phyloP scores from a whole-genome alignment of 345 rosid genomes.

The Eucalyptus lansdowneana region DNA sequence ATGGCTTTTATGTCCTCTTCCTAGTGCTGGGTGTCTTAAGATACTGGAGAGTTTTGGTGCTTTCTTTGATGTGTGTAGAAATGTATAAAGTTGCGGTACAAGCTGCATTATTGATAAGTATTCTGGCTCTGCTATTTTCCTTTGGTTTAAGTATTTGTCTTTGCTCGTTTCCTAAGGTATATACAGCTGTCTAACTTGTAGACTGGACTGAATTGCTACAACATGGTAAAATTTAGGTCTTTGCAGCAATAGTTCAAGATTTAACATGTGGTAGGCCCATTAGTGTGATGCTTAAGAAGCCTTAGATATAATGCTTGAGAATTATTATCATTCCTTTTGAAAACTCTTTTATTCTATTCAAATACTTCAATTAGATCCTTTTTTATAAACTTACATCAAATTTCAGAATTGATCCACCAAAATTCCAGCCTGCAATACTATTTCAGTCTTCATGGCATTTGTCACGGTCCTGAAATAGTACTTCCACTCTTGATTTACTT shows the following conservation, averaged over 20 bases:
- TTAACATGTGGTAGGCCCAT: not conserved
- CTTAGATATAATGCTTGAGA: not conserved
- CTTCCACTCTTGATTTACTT: not conserved
- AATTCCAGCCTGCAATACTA: not conserved
- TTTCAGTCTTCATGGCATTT: not conserved
- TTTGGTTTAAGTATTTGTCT: not conserved
- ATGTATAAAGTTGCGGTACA: not conserved
- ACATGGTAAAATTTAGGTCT: not conserved
- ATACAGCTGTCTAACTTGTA: not conserved
- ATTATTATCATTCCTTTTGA: fast-evolving
- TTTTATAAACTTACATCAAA: not conserved
- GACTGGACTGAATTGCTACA: not conserved
- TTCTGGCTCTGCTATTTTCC: not conserved
- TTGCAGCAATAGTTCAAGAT: not conserved
- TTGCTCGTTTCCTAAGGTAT: fast-evolving
- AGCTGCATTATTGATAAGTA: not conserved
- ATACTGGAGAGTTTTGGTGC: not conserved
- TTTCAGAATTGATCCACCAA: not conserved
- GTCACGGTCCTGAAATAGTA: not conserved
- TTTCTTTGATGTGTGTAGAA: not conserved
- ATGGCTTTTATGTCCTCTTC: no score
- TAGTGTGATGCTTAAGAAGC: not conserved
- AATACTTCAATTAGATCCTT: not conserved
- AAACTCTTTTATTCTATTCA: not conserved
- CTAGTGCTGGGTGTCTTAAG: not conserved